phyloP scores from a whole-genome alignment of 371 early-diverging fungal genomes.

The Circinella minor region DNA sequence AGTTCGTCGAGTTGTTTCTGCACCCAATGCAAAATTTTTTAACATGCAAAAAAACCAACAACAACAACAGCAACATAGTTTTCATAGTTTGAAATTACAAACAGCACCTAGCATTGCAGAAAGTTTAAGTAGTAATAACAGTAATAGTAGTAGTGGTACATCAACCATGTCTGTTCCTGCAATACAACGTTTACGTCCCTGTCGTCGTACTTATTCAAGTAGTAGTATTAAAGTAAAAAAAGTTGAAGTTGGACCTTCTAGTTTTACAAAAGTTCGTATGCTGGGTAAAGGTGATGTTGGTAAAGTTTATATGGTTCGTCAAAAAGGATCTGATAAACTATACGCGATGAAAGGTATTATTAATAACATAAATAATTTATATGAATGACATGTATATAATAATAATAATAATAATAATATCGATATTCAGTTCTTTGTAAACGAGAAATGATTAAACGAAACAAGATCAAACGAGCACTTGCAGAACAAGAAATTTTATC shows the following conservation, averaged over 20 bases:
- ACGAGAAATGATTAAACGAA: slow-evolving; percentile 93
- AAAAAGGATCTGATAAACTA: slow-evolving; percentile 82
- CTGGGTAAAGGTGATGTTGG: slow-evolving; percentile 83
- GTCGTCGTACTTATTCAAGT: slow-evolving; percentile 73
- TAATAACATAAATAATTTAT: not conserved
- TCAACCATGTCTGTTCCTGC: slow-evolving; percentile 19
- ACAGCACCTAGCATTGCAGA: slow-evolving; percentile 9
- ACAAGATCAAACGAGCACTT: slow-evolving; percentile 94
- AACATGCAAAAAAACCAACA: slow-evolving; percentile 23
- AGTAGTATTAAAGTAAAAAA: slow-evolving; percentile 80
- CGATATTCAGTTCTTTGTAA: slow-evolving; percentile 78
- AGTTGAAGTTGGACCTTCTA: slow-evolving; percentile 82
- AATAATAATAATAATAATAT: not conserved
- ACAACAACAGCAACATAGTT: slow-evolving; percentile 7
- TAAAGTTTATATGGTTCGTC: slow-evolving; percentile 92
- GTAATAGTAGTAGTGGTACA: not conserved
- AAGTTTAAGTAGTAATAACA: not conserved
- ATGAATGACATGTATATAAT: not conserved
- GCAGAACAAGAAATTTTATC: slow-evolving; percentile 96
- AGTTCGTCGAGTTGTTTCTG: slow-evolving; percentile 58
- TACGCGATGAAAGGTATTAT: slow-evolving; percentile 91
- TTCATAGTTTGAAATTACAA: slow-evolving; percentile 8
- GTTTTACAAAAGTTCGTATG: slow-evolving; percentile 83
- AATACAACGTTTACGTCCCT: slow-evolving; percentile 23
- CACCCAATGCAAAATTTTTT: slow-evolving; percentile 54